A percentile compares a stretch with the other conserved stretches of the same genome.
phyloP scores from a whole-genome alignment of 1,284 basidiomycete species.

The Amylostereum chailletii region DNA sequence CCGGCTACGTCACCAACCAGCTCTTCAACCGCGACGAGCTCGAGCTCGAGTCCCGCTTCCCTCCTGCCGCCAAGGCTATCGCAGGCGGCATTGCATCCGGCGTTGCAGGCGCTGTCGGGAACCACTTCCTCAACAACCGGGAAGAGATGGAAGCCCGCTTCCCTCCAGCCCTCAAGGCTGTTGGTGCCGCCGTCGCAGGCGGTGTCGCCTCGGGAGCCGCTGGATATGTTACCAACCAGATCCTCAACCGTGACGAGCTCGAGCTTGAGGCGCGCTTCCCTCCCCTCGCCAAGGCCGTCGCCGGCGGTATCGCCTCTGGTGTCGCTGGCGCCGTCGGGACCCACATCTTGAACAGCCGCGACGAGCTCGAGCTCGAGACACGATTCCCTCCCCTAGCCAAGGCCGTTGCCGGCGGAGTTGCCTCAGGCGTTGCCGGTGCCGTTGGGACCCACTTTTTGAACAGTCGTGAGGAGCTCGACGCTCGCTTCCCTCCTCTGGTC shows the following conservation, averaged over 20 bases:
- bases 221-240: not conserved
- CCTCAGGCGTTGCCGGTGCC: not conserved
- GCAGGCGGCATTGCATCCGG: not conserved
- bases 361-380: not conserved
- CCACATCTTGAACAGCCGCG: not conserved
- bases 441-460: not conserved
- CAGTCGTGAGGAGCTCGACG: not conserved
- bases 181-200: not conserved
- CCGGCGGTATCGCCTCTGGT: not conserved
- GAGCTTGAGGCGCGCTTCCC: not conserved
- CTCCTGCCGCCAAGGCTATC: not conserved
- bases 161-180: not conserved
- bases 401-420: not conserved
- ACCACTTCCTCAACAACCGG: not conserved
- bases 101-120: not conserved
- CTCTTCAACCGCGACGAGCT: not conserved
- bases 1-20: not conserved
- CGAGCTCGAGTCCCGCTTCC: not conserved
- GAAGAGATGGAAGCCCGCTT: too few relatives aligned
- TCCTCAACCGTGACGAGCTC: not conserved
- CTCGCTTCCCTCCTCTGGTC: not conserved
- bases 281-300: not conserved
- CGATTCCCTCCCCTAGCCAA: not conserved
- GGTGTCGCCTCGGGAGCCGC: not conserved
- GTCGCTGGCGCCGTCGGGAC: not conserved